phyloP scores from a whole-genome alignment of 163 green algal species.

The Volvox carteri region DNA sequence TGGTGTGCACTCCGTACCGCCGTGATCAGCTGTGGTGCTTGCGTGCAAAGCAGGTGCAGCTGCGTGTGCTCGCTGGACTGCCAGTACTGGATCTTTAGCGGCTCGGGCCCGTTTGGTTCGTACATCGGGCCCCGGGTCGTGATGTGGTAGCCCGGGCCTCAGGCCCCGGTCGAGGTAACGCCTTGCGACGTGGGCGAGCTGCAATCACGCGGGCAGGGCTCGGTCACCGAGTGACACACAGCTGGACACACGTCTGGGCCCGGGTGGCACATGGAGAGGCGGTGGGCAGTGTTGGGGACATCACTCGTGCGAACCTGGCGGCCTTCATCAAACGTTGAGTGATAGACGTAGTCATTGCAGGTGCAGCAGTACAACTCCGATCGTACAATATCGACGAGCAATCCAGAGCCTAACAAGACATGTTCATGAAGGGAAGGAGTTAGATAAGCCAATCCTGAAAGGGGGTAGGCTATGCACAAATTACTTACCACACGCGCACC shows the following conservation, averaged over 20 bases:
- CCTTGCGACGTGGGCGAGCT: conserved; percentile 34
- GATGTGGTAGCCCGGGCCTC: background rate
- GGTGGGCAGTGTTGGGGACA: too few species aligned
- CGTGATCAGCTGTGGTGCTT: background rate
- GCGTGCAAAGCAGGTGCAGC: background rate
- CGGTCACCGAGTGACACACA: too few species aligned
- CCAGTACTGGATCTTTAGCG: background rate
- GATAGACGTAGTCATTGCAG: conserved; percentile 68
- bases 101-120: background rate
- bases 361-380: conserved; percentile 65
- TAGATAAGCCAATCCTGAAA: background rate
- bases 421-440: background rate
- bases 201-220: too few species aligned
- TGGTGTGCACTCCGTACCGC: too few species aligned
- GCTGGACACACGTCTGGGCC: too few species aligned
- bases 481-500: conserved; percentile 42
- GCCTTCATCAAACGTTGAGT: conserved; percentile 55
- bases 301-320: conserved; percentile 38
- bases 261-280: too few species aligned
- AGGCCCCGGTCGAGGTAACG: conserved; percentile 44
- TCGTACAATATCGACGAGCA: conserved; percentile 56
- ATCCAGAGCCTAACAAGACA: conserved; percentile 58
- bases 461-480: background rate
- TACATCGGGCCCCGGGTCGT: conserved; percentile 38
- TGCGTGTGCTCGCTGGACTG: background rate